phyloP scores from a whole-genome alignment of 1,139 yeast species.

The Maudiozyma humilis region DNA sequence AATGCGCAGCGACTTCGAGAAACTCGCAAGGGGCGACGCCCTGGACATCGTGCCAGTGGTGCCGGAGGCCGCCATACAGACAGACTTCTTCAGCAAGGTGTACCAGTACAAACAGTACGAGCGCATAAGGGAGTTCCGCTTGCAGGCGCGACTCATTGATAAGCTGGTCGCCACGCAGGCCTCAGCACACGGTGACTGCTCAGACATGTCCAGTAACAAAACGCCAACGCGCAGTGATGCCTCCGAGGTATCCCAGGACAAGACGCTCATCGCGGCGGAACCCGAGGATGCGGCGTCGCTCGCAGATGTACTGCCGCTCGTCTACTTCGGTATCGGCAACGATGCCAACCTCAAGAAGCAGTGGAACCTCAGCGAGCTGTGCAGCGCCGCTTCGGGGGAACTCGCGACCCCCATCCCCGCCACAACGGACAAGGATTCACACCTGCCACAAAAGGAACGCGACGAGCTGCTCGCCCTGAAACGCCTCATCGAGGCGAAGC shows the following conservation, averaged over 20 bases:
- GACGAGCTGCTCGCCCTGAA: slow-evolving; percentile 51
- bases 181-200: too few relatives aligned
- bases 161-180: slow-evolving; percentile 19
- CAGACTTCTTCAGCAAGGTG: slow-evolving; percentile 60
- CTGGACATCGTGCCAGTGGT: slow-evolving; percentile 30
- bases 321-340: slow-evolving; percentile 19
- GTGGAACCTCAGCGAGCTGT: slow-evolving; percentile 33
- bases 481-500: slow-evolving; percentile 56
- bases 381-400: slow-evolving; percentile 33
- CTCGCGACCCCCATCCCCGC: slow-evolving; percentile 15
- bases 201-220: too few relatives aligned
- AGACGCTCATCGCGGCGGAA: too few relatives aligned
- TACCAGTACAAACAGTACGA: slow-evolving; percentile 27
- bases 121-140: slow-evolving; percentile 19
- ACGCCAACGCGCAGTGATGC: too few relatives aligned
- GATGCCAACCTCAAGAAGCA: slow-evolving; percentile 23
- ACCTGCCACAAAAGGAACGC: slow-evolving; percentile 35
- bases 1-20: slow-evolving; percentile 36
- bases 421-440: slow-evolving; percentile 12
- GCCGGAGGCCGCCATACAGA: slow-evolving; percentile 62
- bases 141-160: slow-evolving; percentile 26
- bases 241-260: too few relatives aligned
- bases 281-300: too few relatives aligned
- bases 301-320: slow-evolving; percentile 18
- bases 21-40: slow-evolving; percentile 17